Evolutionary conservation across 1,284 basidiomycete genomes (phyloP).

Genomic region (Peniophora sp.): DNA sequence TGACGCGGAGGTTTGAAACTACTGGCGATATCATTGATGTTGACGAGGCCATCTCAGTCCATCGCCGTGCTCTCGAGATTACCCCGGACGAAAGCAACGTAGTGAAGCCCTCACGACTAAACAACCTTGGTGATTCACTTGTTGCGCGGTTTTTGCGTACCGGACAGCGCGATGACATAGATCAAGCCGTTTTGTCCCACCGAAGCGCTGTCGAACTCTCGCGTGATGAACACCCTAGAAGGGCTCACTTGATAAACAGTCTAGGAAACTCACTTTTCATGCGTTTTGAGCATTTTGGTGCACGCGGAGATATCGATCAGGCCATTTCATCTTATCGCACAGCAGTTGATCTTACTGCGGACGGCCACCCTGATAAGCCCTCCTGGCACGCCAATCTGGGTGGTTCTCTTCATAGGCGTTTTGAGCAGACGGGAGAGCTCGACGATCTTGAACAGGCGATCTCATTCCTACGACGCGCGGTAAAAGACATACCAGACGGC

Average conservation of each 20-base stretch:
- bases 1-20: too few species aligned
- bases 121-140: background rate
- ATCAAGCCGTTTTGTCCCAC: background rate
- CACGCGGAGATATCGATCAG: background rate
- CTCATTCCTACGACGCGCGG: too few species aligned
- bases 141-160: background rate
- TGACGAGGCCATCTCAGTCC: background rate
- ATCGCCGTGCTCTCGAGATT: background rate
- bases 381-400: too few species aligned
- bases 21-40: background rate
- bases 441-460: too few species aligned
- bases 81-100: background rate
- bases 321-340: too few species aligned
- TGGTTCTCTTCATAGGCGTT: too few species aligned
- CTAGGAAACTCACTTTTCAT: background rate
- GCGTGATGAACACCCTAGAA: background rate
- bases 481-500: too few species aligned
- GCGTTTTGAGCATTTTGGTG: too few species aligned
- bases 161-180: background rate
- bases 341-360: too few species aligned
- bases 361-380: too few species aligned
- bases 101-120: background rate
- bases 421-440: too few species aligned
- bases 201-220: background rate
- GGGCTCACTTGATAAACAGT: too few species aligned